Base-by-base conservation (phyloP, 352 stramenopile genomes). In the Pythium sp. region DNA sequence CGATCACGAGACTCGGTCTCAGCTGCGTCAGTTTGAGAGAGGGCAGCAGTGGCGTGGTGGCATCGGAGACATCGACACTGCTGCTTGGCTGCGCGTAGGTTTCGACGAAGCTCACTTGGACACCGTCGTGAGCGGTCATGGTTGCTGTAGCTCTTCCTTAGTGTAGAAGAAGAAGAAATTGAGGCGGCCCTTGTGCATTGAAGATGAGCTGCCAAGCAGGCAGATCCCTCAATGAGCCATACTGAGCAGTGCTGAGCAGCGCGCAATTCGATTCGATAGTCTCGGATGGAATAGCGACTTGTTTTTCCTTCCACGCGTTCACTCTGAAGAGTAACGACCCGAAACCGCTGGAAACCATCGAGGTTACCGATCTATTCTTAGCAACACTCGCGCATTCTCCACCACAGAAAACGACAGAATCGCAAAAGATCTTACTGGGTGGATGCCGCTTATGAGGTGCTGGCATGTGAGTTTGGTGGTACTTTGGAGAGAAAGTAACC, bases 1-100 rank as follows among this genome's bases (percentile, higher is more conserved):
- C 76, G 28, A 81, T 72, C 8, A 81, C 58, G 32, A 83, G 66
- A 55, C 57, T 78, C 3, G 68, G 71, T 20, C 71, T 55, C 11
- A 70, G 68, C 47, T 69, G 68, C 34, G 58, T 54, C 26, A 46
- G n/a, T 32, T 62, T 62, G 54, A 30, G n/a, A 5, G 26, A 22
- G 15, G 60, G 34, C 5, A 24, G 5, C 0, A 55, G 26, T 6
- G 32, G 36, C 12, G 30, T 11, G 5, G 56, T 58, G 2, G 68
- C 5, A 22, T 56, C 57, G 3, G 2, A 7, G 2, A 56, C 59
- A 22, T 47, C 47, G 15, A 6, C 20, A 2, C 12, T 43, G 36
- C 36, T 14, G 36, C 36, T 43, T 5, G 76, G 76, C 68, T 83
- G 76, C 34, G 72, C 58, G 65, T 71, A 76, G 55, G 55, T 77